Base-by-base conservation (phyloP, 2,329 filamentous ascomycete genomes). In the Dactylellina drechsleri region DNA sequence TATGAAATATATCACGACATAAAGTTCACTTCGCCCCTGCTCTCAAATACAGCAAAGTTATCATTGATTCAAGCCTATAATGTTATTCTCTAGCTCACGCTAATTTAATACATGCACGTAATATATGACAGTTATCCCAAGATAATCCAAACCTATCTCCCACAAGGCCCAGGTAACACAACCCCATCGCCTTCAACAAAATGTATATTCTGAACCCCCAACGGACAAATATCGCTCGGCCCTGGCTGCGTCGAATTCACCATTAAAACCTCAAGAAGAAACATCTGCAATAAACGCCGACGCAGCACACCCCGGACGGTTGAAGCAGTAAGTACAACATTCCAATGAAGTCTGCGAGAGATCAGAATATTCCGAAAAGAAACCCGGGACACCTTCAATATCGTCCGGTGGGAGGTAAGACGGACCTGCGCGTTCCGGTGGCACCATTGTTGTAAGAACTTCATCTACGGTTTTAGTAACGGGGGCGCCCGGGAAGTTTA, bases 161-260 rank as follows among this genome's bases (percentile, higher is more conserved):
- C 60, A 66, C 61, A 66, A 36, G 61, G 61, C 50, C 61, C 61
- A n/a, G 61, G 61, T 26, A 66, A 13, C 50, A 50, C 61, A 49
- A 66, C 54, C 20, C 47, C 61, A 20, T 47, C 43, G 36, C 56
- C 61, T 18, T 50, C 36, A 8, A 66, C 28, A 40, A 56, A 66
- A 15, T 13, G 31, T 18, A 66, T 47, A 57, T 66, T 28, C 50
- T 66, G 61, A 16, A 41, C 45, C 16, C 61, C 61, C 7, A 66
- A 40, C 61, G 61, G 61, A 57, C 61, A 66, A 4, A 20, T 18
- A 40, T n/a, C 50, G 2, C 40, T 41, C 36, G 7, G 49, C 15
- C 61, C 61, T 13, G 40, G 8, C 40, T 57, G 50, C 36, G 2
- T 18, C 23, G 53, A 26, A 18, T 13, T 20, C n/a, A 66, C 43